A percentile compares a stretch with the other conserved stretches of the same genome.
Evolutionary conservation across 2,329 filamentous ascomycete species (phyloP).

Genomic region (Aspergillus tanneri): DNA sequence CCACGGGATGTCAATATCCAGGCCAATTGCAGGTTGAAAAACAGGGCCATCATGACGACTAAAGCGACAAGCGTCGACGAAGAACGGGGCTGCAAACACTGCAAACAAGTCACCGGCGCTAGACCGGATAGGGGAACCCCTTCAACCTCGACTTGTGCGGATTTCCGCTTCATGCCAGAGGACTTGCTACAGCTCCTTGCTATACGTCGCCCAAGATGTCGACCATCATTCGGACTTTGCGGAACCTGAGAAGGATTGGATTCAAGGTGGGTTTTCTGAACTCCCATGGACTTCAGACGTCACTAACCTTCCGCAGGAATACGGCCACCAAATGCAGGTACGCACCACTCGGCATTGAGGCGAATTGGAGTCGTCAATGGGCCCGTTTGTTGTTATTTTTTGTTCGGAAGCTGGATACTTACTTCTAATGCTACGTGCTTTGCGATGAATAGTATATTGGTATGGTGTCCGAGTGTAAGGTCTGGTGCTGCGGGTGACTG

Average conservation of each 20-base stretch:
- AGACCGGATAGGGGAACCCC: conserved; percentile 24
- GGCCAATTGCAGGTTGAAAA: background rate
- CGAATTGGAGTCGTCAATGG: background rate
- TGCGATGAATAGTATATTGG: conserved; percentile 43
- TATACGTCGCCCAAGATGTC: conserved; percentile 67
- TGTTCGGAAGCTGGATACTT: conserved; percentile 24
- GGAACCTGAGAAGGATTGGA: conserved; percentile 83
- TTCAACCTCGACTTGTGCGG: conserved; percentile 22
- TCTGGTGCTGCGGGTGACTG: conserved; percentile 14
- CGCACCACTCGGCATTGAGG: conserved; percentile 16
- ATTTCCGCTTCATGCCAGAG: conserved; percentile 18
- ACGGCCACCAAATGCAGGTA: conserved; percentile 90
- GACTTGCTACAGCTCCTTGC: conserved; percentile 14
- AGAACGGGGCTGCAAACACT: conserved; percentile 32
- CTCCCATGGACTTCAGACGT: background rate
- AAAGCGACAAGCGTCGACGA: conserved; percentile 3
- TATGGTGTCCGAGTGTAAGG: conserved; percentile 23
- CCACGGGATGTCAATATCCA: no score
- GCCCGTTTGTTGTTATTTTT: no score
- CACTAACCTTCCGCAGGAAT: conserved; percentile 65
- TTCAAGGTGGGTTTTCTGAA: conserved; percentile 63
- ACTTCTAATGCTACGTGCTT: conserved; percentile 14
- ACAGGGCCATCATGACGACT: background rate
- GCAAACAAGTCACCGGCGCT: conserved; percentile 32
- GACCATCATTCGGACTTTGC: conserved; percentile 79